These are phyloP conservation scores for Citrullus amarus DNA, from an alignment of 306 rosid species.

Conservation along the genomic window DNA sequence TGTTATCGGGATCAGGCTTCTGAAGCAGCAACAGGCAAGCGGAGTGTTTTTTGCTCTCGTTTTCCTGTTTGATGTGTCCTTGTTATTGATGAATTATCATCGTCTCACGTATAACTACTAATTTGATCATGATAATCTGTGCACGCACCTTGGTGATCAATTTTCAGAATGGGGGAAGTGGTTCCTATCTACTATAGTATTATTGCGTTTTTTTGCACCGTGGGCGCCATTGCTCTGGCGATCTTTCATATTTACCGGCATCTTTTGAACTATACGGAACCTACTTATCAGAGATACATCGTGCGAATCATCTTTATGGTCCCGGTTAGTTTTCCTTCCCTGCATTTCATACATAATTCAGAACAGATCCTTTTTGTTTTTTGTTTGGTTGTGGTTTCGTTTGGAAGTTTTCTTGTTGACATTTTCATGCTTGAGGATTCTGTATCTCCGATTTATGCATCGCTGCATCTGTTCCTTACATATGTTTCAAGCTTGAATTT, in stretches of 20 bases:
- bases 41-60: not conserved
- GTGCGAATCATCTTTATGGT: constrained; percentile 95
- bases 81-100: not conserved
- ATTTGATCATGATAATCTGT: not conserved
- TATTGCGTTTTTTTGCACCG: constrained; percentile 74
- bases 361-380: not conserved
- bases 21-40: constrained; percentile 1
- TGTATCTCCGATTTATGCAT: not conserved
- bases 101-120: not conserved
- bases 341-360: not conserved
- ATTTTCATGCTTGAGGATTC: not conserved
- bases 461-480: not conserved
- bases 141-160: not conserved
- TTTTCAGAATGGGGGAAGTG: constrained; percentile 39
- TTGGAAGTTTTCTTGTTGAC: not conserved
- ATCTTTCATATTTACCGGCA: constrained; percentile 70
- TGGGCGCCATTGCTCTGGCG: constrained; percentile 73
- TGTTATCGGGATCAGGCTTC: not conserved
- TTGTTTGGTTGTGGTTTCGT: not conserved
- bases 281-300: constrained; percentile 86
- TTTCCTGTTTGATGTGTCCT: not conserved
- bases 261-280: constrained; percentile 87
- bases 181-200: constrained; percentile 46
- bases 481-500: not conserved
- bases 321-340: constrained; percentile 44